These are phyloP conservation scores for Lachancea sp. DNA, from an alignment of 805 yeast genomes.

Conservation along the genomic window DNA sequence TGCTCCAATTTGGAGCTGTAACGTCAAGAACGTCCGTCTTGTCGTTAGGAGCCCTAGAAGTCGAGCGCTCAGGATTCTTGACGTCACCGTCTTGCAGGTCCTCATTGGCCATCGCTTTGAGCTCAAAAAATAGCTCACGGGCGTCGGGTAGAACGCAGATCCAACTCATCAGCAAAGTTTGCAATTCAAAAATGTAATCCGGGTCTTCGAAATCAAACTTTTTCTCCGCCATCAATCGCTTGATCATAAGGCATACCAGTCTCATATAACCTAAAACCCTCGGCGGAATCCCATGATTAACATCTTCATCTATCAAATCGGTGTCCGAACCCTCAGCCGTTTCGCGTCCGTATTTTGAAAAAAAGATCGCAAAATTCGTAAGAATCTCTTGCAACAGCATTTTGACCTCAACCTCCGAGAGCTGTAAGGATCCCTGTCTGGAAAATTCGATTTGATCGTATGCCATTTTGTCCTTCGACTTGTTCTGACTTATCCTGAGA, in stretches of 20 bases:
- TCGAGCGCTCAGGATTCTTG: not conserved
- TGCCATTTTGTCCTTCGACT: slow-evolving; percentile 5
- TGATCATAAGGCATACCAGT: slow-evolving; percentile 58
- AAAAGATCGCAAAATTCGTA: slow-evolving; percentile 43
- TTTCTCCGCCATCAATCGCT: slow-evolving; percentile 41
- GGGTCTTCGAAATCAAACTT: slow-evolving; percentile 41
- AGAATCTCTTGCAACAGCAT: slow-evolving; percentile 69
- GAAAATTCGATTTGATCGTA: slow-evolving; percentile 37
- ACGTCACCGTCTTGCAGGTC: not conserved
- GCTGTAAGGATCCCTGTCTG: slow-evolving; percentile 46
- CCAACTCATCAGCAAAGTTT: slow-evolving; percentile 57
- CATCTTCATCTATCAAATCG: slow-evolving; percentile 11
- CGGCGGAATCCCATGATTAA: slow-evolving; percentile 28
- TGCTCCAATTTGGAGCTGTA: not conserved
- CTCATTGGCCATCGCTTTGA: slow-evolving; percentile 21
- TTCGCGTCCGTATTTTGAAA: slow-evolving; percentile 32
- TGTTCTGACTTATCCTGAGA: slow-evolving; percentile 4
- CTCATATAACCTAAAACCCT: slow-evolving; percentile 39
- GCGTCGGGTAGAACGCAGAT: slow-evolving; percentile 60
- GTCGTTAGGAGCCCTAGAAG: not conserved
- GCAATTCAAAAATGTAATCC: slow-evolving; percentile 55
- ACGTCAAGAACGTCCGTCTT: not conserved
- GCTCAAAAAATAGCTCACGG: slow-evolving; percentile 45
- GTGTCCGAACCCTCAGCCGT: slow-evolving; percentile 8
- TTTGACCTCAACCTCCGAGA: slow-evolving; percentile 54